These are phyloP conservation scores for Corymbia maculata DNA, from an alignment of 345 rosid species.

Conservation along the genomic window DNA sequence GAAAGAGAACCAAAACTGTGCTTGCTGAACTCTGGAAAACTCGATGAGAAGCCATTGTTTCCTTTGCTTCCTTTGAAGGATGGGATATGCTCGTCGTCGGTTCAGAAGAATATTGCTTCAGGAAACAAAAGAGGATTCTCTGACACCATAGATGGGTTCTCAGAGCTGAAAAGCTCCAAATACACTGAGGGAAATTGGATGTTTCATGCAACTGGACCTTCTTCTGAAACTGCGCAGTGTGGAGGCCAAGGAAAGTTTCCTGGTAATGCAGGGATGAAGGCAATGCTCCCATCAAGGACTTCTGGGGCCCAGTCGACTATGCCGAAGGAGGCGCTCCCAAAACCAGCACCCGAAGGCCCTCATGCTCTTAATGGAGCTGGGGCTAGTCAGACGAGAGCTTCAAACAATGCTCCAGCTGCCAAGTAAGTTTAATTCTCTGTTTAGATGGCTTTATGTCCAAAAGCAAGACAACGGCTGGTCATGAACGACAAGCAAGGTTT, in stretches of 20 bases:
- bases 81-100: conserved; percentile 26
- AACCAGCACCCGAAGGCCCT: conserved; percentile 26
- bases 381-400: conserved; percentile 30
- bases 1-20: conserved; percentile 41
- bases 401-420: conserved; percentile 49
- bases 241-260: conserved; percentile 3
- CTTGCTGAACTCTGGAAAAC: conserved; percentile 33
- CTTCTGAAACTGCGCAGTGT: conserved; percentile 1
- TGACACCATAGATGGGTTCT: conserved; percentile 63
- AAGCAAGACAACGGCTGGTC: background rate
- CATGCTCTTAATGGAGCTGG: conserved; percentile 5
- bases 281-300: conserved; percentile 10
- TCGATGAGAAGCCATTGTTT: conserved; percentile 68
- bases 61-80: conserved; percentile 64
- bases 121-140: conserved; percentile 85
- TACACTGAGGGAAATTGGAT: conserved; percentile 61
- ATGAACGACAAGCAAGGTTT: background rate
- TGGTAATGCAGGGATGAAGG: conserved; percentile 37
- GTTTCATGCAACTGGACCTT: conserved; percentile 31
- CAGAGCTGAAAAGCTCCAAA: conserved; percentile 43
- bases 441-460: background rate
- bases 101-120: conserved; percentile 38
- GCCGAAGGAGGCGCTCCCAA: conserved; percentile 34
- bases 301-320: conserved; percentile 14
- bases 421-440: conserved; percentile 37